phyloP scores from a whole-genome alignment of 345 rosid genomes.

The Erucastrum elatum region DNA sequence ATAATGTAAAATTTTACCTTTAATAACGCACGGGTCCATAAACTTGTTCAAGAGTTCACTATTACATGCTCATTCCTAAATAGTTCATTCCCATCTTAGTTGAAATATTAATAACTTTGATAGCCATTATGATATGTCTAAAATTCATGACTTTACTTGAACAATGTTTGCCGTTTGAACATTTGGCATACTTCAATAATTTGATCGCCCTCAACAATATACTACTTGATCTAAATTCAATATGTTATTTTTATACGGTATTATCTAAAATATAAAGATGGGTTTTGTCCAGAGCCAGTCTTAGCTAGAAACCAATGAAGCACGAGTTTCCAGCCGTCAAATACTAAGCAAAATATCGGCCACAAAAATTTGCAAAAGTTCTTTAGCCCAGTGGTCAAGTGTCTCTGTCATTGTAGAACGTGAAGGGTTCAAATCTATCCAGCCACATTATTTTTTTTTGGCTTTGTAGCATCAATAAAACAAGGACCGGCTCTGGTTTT shows the following conservation, averaged over 20 bases:
- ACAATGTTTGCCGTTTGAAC: background rate
- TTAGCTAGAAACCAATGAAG: too few species aligned
- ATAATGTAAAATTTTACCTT: background rate
- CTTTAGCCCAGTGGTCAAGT: too few species aligned
- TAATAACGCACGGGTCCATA: background rate
- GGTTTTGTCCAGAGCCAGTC: background rate
- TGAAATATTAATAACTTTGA: background rate
- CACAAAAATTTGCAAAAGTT: too few species aligned
- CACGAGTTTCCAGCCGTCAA: too few species aligned
- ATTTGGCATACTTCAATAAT: background rate
- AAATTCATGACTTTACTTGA: background rate
- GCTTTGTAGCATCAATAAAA: too few species aligned
- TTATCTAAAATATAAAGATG: background rate
- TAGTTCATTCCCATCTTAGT: background rate
- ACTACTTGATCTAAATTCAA: background rate
- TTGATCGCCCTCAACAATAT: background rate
- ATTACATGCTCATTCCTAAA: background rate
- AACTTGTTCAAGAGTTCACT: background rate
- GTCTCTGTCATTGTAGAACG: too few species aligned
- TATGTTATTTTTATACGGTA: background rate
- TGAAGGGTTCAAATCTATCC: too few species aligned
- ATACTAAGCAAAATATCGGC: too few species aligned
- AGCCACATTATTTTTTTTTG: too few species aligned
- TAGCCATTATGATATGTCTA: background rate
- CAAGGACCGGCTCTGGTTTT: too few species aligned